Conservation (phyloP, 345 rosid genomes). For the Eucalyptus melliodora region DNA sequence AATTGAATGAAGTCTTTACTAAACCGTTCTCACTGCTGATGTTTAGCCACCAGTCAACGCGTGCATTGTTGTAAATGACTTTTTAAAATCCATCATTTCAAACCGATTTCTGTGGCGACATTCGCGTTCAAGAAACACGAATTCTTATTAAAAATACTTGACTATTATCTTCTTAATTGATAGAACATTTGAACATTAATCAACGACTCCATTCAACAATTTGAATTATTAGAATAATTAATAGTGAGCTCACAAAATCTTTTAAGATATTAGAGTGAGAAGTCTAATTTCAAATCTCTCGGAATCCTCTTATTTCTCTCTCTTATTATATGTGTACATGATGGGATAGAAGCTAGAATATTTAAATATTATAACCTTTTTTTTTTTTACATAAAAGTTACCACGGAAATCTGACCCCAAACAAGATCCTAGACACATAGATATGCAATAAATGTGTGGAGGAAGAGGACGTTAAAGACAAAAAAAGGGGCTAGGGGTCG, state of each 20-base stretch:
- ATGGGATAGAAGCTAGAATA: background rate
- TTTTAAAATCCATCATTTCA: background rate
- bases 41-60: background rate
- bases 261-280: fast-evolving
- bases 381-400: background rate
- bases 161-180: background rate
- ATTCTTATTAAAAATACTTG: background rate
- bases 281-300: fast-evolving
- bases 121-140: background rate
- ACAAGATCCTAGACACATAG: background rate
- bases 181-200: background rate
- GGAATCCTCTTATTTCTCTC: fast-evolving
- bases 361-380: background rate
- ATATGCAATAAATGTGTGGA: background rate
- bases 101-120: background rate
- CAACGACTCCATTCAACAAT: background rate
- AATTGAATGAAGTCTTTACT: background rate
- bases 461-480: background rate
- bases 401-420: background rate
- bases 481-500: background rate
- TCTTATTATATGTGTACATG: background rate
- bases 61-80: background rate
- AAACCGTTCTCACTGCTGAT: background rate
- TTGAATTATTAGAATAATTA: background rate
- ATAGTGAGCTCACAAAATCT: background rate